phyloP scores from a whole-genome alignment of 2,329 filamentous ascomycete species.

The Cladosporium sp. region DNA sequence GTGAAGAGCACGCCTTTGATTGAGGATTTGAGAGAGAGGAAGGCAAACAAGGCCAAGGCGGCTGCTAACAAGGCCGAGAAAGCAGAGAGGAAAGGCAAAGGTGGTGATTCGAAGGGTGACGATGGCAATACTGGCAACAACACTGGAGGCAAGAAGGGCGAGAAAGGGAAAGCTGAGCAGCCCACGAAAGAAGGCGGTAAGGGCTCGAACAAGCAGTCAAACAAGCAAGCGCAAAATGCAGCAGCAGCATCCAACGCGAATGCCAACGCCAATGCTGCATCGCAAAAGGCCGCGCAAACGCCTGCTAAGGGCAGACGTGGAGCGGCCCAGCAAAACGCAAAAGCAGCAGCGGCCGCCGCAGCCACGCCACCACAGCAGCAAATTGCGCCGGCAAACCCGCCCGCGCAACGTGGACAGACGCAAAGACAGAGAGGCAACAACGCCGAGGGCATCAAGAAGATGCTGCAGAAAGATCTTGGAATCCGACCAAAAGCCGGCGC shows the following conservation, averaged over 20 bases:
- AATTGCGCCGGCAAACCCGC: slow-evolving; percentile 17
- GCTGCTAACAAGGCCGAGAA: slow-evolving; percentile 56
- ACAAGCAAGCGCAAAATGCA: slow-evolving; percentile 18
- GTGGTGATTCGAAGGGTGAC: slow-evolving; percentile 29
- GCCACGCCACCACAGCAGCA: slow-evolving; percentile 43
- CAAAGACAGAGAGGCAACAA: slow-evolving; percentile 27
- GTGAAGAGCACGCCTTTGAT: slow-evolving; percentile 82
- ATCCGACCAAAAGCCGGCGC: slow-evolving; percentile 39
- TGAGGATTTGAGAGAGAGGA: slow-evolving; percentile 86
- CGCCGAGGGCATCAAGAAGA: slow-evolving; percentile 40
- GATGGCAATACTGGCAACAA: slow-evolving; percentile 24
- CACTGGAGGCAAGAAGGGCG: slow-evolving; percentile 25
- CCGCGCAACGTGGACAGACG: slow-evolving; percentile 19
- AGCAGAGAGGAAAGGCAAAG: slow-evolving; percentile 25
- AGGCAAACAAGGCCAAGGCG: slow-evolving; percentile 63
- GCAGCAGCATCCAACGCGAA: slow-evolving; percentile 8
- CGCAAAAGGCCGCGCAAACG: slow-evolving; percentile 31
- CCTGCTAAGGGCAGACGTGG: slow-evolving; percentile 25
- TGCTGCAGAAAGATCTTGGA: slow-evolving; percentile 59
- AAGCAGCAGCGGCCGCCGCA: slow-evolving; percentile 29
- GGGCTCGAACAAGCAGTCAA: slow-evolving; percentile 46
- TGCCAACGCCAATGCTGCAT: slow-evolving; percentile 9
- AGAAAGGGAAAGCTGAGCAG: slow-evolving; percentile 25
- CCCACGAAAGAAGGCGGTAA: slow-evolving; percentile 49
- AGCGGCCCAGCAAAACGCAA: slow-evolving; percentile 18